Evolutionary conservation across 257 asterid genomes (phyloP).

Genomic region (Solanum commersonii): DNA sequence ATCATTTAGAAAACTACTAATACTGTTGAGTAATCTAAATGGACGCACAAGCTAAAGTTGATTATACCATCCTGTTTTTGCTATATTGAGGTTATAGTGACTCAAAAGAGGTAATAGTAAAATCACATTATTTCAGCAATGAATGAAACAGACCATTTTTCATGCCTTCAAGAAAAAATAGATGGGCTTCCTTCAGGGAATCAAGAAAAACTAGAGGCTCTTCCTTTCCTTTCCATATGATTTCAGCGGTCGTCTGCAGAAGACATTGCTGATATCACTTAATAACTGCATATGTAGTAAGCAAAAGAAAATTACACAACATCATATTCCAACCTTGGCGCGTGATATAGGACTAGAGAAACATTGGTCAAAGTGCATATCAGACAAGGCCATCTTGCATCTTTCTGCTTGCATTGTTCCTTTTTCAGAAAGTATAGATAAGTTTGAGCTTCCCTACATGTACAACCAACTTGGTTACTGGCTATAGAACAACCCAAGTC

Average conservation of each 20-base stretch:
- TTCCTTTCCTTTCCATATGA: slow-evolving; percentile 65
- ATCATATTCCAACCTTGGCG: slow-evolving; percentile 41
- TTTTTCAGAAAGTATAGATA: slow-evolving; percentile 51
- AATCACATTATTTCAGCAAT: background rate
- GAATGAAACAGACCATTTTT: slow-evolving; percentile 52
- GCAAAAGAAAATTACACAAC: background rate
- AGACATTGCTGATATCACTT: background rate
- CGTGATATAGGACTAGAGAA: slow-evolving; percentile 81
- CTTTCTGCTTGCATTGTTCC: slow-evolving; percentile 58
- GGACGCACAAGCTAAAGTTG: background rate
- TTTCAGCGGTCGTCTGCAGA: slow-evolving; percentile 71
- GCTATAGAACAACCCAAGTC: background rate
- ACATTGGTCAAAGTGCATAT: slow-evolving; percentile 52
- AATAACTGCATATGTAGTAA: background rate
- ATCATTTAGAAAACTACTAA: slow-evolving; percentile 29
- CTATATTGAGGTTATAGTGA: background rate
- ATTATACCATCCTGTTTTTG: background rate
- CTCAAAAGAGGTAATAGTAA: background rate
- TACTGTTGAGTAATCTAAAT: background rate
- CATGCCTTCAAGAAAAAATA: slow-evolving; percentile 66
- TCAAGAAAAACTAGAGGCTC: slow-evolving; percentile 65
- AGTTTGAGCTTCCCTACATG: slow-evolving; percentile 70
- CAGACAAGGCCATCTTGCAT: slow-evolving; percentile 46
- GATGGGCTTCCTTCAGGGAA: slow-evolving; percentile 70
- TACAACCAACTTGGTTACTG: background rate